A percentile compares a stretch with the other conserved stretches of the same genome.
Evolutionary conservation across 305 asterid species (phyloP).

Genomic region (Rubia tinctorum): DNA sequence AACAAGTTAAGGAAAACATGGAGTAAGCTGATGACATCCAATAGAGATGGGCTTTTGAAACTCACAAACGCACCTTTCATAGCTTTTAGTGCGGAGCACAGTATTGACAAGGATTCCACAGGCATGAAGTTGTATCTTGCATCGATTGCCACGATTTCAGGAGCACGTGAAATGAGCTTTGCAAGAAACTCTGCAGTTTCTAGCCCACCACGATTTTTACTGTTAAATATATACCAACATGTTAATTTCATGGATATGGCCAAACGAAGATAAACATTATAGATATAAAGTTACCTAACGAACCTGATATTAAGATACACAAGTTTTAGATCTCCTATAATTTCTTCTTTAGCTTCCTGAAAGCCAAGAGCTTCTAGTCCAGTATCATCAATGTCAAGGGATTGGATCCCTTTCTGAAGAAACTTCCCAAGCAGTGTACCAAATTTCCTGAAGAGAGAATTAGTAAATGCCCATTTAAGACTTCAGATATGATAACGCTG

Average conservation of each 20-base stretch:
- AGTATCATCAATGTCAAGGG: constrained; percentile 65
- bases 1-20: not conserved
- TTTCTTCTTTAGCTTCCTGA: constrained; percentile 41
- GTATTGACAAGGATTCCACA: constrained; percentile 50
- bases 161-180: constrained; percentile 48
- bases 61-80: constrained; percentile 50
- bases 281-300: not conserved
- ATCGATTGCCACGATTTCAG: constrained; percentile 48
- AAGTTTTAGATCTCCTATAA: constrained; percentile 44
- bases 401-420: constrained; percentile 54
- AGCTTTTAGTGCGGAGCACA: constrained; percentile 47
- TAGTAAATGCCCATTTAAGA: not conserved
- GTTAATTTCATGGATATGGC: constrained; percentile 10
- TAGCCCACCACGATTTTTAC: constrained; percentile 76
- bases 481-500: not conserved
- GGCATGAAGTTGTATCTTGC: constrained; percentile 79
- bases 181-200: constrained; percentile 75
- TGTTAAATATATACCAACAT: constrained; percentile 30
- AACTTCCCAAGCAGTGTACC: constrained; percentile 60
- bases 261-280: constrained; percentile 13
- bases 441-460: constrained; percentile 44
- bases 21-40: too few species aligned
- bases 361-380: constrained; percentile 77
- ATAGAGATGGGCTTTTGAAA: too few species aligned
- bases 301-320: constrained; percentile 74